Evolutionary conservation across 768 basidiomycete genomes (phyloP).

Genomic region (Russula ochroleuca): DNA sequence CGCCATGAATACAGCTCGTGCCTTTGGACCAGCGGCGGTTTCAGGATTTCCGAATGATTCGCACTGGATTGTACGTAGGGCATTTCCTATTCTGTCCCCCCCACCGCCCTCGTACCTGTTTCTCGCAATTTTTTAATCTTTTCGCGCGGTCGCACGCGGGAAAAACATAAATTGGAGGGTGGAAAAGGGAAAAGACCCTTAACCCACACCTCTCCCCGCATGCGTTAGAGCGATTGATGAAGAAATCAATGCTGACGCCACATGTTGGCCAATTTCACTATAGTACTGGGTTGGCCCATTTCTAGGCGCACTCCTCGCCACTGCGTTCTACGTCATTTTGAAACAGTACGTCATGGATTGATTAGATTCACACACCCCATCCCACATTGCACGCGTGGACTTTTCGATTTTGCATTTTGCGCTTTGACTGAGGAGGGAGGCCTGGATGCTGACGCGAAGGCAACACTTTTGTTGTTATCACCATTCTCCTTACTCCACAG

Average conservation of each 20-base stretch:
- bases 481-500: constrained; percentile 34
- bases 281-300: constrained; percentile 72
- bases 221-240: background rate
- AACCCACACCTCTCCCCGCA: constrained; percentile 11
- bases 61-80: constrained; percentile 60
- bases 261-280: constrained; percentile 2
- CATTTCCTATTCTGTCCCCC: background rate
- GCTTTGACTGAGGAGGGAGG: background rate
- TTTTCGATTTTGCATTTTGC: background rate
- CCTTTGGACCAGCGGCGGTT: constrained; percentile 67
- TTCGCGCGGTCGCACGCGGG: background rate
- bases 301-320: constrained; percentile 58
- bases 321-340: constrained; percentile 52
- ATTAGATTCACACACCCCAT: background rate
- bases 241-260: constrained; percentile 12
- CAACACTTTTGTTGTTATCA: background rate
- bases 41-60: constrained; percentile 49
- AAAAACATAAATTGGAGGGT: background rate
- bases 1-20: constrained; percentile 62
- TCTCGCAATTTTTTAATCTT: background rate
- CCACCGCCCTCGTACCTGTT: background rate
- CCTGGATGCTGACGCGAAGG: constrained; percentile 12
- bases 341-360: constrained; percentile 47
- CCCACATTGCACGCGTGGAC: background rate
- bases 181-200: background rate